Percentiles rank a stretch among this genome's conserved stretches.
phyloP scores from a whole-genome alignment of 352 stramenopile genomes.

The Hyaloperonospora brassicae region DNA sequence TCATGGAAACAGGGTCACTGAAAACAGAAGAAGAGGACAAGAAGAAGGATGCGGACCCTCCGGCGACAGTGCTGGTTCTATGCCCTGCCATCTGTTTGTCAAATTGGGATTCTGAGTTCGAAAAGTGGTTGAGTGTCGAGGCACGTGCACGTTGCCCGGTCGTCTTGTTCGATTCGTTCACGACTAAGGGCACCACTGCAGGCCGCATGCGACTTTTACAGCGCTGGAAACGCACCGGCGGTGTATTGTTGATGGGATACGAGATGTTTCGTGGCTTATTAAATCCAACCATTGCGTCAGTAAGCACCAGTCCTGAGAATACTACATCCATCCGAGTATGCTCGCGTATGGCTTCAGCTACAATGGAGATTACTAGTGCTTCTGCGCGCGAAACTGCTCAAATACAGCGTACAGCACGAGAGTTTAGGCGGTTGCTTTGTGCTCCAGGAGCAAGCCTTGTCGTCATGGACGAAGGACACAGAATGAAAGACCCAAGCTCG shows the following conservation, averaged over 20 bases:
- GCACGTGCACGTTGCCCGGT: conserved; percentile 48
- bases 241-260: conserved; percentile 82
- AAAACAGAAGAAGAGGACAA: not conserved
- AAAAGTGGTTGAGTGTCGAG: conserved; percentile 89
- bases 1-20: not conserved
- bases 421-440: conserved; percentile 51
- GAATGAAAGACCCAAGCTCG: conserved; percentile 82
- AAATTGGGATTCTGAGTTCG: conserved; percentile 96
- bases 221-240: conserved; percentile 65
- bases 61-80: conserved; percentile 81
- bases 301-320: conserved; percentile 20
- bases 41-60: conserved; percentile 8
- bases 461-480: conserved; percentile 83
- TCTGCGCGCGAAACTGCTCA: conserved; percentile 40
- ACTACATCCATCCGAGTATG: conserved; percentile 56
- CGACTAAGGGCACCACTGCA: conserved; percentile 42
- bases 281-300: conserved; percentile 45
- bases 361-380: conserved; percentile 54
- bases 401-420: conserved; percentile 42
- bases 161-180: conserved; percentile 51
- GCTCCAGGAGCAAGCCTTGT: conserved; percentile 66
- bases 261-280: conserved; percentile 85
- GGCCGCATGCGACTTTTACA: conserved; percentile 53
- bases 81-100: conserved; percentile 94
- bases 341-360: conserved; percentile 49